A percentile compares a stretch with the other conserved stretches of the same genome.
Conservation (phyloP, 2,329 filamentous ascomycete species). For the Hypoxylon sp. region DNA sequence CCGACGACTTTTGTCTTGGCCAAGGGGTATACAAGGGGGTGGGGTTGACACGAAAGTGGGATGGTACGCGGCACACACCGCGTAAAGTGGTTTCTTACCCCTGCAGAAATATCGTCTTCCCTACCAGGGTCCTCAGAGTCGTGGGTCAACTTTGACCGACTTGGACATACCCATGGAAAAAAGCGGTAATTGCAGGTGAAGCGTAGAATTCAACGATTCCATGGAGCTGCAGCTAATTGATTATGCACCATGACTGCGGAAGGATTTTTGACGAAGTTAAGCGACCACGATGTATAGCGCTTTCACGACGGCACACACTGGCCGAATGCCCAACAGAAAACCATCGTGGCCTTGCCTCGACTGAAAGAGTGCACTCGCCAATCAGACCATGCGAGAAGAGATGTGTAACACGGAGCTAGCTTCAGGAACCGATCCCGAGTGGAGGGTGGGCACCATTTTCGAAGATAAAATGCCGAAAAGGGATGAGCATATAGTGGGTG, state of each 20-base stretch:
- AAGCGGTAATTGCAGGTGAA: constrained; percentile 6
- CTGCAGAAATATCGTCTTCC: constrained; percentile 37
- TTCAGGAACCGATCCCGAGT: constrained; percentile 39
- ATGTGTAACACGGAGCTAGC: constrained; percentile 36
- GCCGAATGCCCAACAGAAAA: constrained; percentile 29
- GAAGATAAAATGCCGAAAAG: constrained; percentile 25
- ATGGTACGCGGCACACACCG: constrained; percentile 54
- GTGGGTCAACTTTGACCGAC: constrained; percentile 20
- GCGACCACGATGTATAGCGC: constrained; percentile 9
- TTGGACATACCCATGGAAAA: constrained; percentile 1
- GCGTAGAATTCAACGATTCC: constrained; percentile 6
- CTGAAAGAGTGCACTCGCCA: constrained; percentile 26
- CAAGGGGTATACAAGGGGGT: constrained; percentile 41
- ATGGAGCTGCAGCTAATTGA: constrained; percentile 10
- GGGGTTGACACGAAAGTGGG: constrained; percentile 49
- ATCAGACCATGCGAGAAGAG: constrained; percentile 19
- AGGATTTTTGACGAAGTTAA: constrained; percentile 21
- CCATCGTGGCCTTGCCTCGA: constrained; percentile 4
- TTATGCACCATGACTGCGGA: constrained; percentile 19
- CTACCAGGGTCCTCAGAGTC: constrained; percentile 12
- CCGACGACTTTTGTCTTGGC: constrained; percentile 46
- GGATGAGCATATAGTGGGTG: constrained; percentile 18
- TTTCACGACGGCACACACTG: constrained; percentile 21
- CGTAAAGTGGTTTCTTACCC: constrained; percentile 57
- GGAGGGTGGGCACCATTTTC: constrained; percentile 8